Conservation (phyloP, 1,139 yeast species). For the Candida sanyaensis region DNA sequence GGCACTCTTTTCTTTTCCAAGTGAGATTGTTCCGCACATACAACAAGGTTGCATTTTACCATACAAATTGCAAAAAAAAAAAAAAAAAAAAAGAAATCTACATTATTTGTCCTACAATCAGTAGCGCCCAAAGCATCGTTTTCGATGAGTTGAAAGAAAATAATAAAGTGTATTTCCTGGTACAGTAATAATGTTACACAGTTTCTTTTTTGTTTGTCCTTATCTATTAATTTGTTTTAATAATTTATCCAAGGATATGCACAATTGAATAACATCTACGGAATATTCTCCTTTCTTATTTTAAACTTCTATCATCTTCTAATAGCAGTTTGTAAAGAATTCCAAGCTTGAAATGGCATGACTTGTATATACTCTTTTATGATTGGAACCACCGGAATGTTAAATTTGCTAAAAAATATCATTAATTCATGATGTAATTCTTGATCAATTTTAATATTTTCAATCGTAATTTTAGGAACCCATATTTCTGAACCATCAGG, state of each 20-base stretch:
- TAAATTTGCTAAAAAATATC: not conserved
- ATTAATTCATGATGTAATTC: not conserved
- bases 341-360: slow-evolving; percentile 2
- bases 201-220: no score
- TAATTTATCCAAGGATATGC: no score
- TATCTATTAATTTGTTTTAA: no score
- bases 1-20: no score
- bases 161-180: not conserved
- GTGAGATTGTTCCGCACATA: not conserved
- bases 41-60: slow-evolving; percentile 3
- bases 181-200: no score
- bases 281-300: not conserved
- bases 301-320: not conserved
- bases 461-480: not conserved
- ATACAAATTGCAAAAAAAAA: not conserved
- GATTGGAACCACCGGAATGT: slow-evolving; percentile 1
- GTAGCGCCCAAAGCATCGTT: not conserved
- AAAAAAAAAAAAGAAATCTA: slow-evolving; percentile 2
- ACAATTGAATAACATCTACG: no score
- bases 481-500: slow-evolving; percentile 1
- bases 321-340: not conserved
- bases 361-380: not conserved
- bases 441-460: not conserved
- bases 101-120: not conserved
- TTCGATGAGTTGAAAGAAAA: not conserved